Evolutionary conservation across 2,329 filamentous ascomycete species (phyloP).

Genomic region (Monilinia vaccinii-corymbosi): DNA sequence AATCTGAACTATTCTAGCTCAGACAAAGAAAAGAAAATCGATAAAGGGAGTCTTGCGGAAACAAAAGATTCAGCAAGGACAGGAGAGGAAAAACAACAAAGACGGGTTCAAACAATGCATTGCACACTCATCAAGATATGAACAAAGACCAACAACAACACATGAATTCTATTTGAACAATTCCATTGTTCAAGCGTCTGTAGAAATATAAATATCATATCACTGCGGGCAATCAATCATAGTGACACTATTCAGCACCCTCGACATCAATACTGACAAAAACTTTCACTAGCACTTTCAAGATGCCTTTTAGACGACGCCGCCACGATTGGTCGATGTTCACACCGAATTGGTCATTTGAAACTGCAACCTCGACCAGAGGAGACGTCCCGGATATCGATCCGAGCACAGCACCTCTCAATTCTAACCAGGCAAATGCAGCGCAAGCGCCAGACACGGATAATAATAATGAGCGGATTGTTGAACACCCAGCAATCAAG

Average conservation of each 20-base stretch:
- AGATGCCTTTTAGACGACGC: neutral
- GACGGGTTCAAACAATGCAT: neutral
- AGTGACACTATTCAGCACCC: too few relatives aligned
- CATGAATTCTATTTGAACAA: neutral
- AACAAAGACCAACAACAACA: neutral
- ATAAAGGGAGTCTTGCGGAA: neutral
- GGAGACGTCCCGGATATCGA: too few relatives aligned
- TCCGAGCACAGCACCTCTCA: neutral
- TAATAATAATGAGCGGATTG: neutral
- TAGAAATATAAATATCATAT: neutral
- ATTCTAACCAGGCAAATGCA: neutral
- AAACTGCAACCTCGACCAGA: neutral
- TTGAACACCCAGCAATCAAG: neutral
- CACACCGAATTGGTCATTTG: neutral
- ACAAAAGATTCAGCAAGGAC: neutral
- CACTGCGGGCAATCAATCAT: too few relatives aligned
- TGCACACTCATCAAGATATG: too few relatives aligned
- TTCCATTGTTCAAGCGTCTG: neutral
- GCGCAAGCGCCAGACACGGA: neutral
- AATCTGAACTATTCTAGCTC: neutral
- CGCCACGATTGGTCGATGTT: neutral
- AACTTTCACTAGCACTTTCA: neutral
- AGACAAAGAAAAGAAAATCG: neutral
- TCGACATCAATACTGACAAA: neutral
- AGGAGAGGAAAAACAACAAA: neutral